Base-by-base conservation (phyloP, 441 rosid species). In the Metrosideros polymorpha region DNA sequence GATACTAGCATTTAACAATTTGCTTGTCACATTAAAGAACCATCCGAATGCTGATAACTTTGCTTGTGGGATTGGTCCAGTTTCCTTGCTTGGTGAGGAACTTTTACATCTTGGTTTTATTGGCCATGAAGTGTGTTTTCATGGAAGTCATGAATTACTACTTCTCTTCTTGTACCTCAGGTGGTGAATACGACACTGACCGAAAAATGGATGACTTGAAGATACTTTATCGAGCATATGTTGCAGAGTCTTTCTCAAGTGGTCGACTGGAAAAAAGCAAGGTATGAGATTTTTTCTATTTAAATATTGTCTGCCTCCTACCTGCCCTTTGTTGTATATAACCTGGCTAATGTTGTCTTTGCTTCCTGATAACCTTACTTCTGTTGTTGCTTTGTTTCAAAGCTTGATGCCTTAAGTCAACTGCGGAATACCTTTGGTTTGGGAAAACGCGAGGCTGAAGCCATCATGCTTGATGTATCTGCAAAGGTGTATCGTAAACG, bases 141-240 rank as follows among this genome's bases (percentile, higher is more conserved):
- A 84, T 56, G 51, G 57, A 66, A 29, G 39, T 59, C 71, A 29
- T 59, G 39, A 29, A 59, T 59, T 15, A 29, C 10, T 14, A 59
- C n/a, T 22, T 66, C 79, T 66, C 79, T 66, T 66, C 89, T 43
- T 86, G 49, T 91, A 89, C 86, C 89, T 87, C 84, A 98, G 99
- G 98, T 87, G 99, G 97, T 83, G 96, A 93, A 54, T 95, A 94
- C 90, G 96, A 94, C 86, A 91, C 76, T 86, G 99, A 98, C 90
- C 92, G 96, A 91, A 93, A 94, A 91, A 96, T 92, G 92, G 97
- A 95, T 90, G 98, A 96, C 88, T 91, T 98, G 91, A 96, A 96
- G 94, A 98, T 96, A 43, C 99, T 98, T 39, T 96, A 94, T 85
- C 94, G 96, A 91, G 96, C 96, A 77, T 96, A 95, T 90, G 89